These are phyloP conservation scores for Sonneratia caseolaris DNA, from an alignment of 345 rosid genomes.

Conservation along the genomic window DNA sequence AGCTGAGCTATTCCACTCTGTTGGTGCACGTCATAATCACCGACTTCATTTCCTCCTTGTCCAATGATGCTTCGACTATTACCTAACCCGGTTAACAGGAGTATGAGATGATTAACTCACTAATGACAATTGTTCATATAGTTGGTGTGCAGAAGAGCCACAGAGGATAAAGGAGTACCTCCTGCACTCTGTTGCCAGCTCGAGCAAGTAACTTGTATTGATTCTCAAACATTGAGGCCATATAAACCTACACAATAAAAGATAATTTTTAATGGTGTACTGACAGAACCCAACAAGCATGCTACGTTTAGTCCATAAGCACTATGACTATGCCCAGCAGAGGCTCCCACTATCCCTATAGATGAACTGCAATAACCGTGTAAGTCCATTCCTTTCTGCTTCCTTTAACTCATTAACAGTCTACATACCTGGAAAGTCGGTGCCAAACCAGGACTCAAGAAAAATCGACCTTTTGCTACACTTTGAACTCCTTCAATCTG, in stretches of 20 bases:
- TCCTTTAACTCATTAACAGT: not conserved
- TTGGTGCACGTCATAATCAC: conserved; percentile 66
- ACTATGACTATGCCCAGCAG: not conserved
- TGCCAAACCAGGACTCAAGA: conserved; percentile 87
- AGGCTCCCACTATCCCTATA: not conserved
- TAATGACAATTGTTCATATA: not conserved
- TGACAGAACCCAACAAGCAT: not conserved
- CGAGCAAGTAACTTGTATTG: conserved; percentile 90
- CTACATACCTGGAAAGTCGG: conserved; percentile 82
- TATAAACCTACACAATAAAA: conserved; percentile 57
- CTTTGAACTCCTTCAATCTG: conserved; percentile 63
- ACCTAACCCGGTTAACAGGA: conserved; percentile 24
- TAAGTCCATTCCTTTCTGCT: not conserved
- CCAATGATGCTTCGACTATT: conserved; percentile 62
- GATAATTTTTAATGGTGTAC: conserved; percentile 1
- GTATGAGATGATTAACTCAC: not conserved
- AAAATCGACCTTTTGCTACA: conserved; percentile 79
- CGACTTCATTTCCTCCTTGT: conserved; percentile 76
- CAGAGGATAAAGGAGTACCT: conserved; percentile 35
- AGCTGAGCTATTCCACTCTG: conserved; percentile 38
- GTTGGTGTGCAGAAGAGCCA: not conserved
- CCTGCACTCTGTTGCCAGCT: conserved; percentile 86
- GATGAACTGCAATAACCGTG: not conserved
- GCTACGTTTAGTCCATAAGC: not conserved
- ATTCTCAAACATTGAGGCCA: conserved; percentile 85